Evolutionary conservation across 768 basidiomycete species (phyloP).

Genomic region (Hemileccinum impolitum): DNA sequence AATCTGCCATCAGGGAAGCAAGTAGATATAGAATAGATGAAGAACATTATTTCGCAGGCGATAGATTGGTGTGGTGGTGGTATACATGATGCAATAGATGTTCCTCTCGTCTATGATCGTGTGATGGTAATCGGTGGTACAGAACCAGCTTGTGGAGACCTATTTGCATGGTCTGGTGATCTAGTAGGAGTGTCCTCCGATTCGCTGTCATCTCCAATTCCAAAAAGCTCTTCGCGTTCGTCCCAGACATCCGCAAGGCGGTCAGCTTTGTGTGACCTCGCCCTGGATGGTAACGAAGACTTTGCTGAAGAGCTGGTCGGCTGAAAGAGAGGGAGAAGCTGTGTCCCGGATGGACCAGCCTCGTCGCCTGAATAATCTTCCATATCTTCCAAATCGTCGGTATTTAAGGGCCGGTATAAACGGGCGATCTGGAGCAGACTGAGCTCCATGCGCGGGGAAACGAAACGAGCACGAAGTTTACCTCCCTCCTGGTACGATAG

Average conservation of each 20-base stretch:
- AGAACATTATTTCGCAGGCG: not conserved
- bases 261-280: constrained; percentile 27
- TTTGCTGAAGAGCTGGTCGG: constrained; percentile 14
- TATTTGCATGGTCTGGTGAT: constrained; percentile 2
- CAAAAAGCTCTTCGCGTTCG: constrained; percentile 73
- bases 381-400: constrained; percentile 48
- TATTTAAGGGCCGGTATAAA: constrained; percentile 69
- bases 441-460: not conserved
- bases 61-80: constrained; percentile 15
- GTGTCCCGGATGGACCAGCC: constrained; percentile 43
- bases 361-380: constrained; percentile 46
- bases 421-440: constrained; percentile 56
- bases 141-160: constrained; percentile 8
- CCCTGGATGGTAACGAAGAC: constrained; percentile 24
- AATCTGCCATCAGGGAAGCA: not conserved
- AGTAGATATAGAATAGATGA: constrained; percentile 13
- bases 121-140: constrained; percentile 29
- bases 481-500: constrained; percentile 78
- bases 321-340: constrained; percentile 55
- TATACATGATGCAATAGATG: constrained; percentile 29
- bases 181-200: constrained; percentile 38
- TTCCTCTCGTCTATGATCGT: constrained; percentile 16
- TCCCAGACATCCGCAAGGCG: constrained; percentile 71
- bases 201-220: constrained; percentile 61
- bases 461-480: constrained; percentile 24